Evolutionary conservation across 73 alveolate species (phyloP), one percentile per base, ranked within the genome.

Genomic region (Paramecium primaurelia): DNA sequence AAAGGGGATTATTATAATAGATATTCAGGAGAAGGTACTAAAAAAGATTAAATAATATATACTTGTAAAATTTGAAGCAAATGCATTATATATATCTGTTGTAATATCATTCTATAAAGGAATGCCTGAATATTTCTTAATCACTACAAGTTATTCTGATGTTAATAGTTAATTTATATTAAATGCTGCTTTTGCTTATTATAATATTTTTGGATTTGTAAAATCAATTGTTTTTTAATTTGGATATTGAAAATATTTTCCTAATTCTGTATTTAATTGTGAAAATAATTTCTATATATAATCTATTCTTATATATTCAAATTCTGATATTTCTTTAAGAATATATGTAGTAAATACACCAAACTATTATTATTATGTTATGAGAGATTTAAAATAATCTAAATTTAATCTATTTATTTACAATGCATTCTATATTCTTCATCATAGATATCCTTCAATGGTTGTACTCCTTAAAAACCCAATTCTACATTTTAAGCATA

Each of bases 11-110:
- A 20, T 45, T 40, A 26, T 20, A 80, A 26, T 10, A 26, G 44
- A 22, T 22, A 12, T 1, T 25, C 51, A 44, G 91, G 91, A 6
- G 22, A 20, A 2, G 71, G 51, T 14, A 80, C 91, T 80, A 25
- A 22, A 22, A 22, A 14, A 38, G 22, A 42, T 22, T 16, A 7
- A 80, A 28, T 34, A 34, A 1, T 12, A 14, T 2, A 5, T 80
- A 80, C 91, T 28, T 45, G 49, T 45, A 80, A 80, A 80, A 42
- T 80, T 80, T 4, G 91, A 25, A 26, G 91, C 91, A 45, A 80
- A 80, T 45, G 91, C 71, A 45, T n/a, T 4, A 26, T 80, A 80
- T 18, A 45, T 45, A 11, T 80, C 91, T 0, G 47, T 16, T 45
- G 91, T 6, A 14, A 80, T 47, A 4, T 25, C 58, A 16, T 34